Evolutionary conservation across 2,329 filamentous ascomycete species (phyloP), one percentile per base, ranked within the genome.

Genomic region (Fusarium nygamai): DNA sequence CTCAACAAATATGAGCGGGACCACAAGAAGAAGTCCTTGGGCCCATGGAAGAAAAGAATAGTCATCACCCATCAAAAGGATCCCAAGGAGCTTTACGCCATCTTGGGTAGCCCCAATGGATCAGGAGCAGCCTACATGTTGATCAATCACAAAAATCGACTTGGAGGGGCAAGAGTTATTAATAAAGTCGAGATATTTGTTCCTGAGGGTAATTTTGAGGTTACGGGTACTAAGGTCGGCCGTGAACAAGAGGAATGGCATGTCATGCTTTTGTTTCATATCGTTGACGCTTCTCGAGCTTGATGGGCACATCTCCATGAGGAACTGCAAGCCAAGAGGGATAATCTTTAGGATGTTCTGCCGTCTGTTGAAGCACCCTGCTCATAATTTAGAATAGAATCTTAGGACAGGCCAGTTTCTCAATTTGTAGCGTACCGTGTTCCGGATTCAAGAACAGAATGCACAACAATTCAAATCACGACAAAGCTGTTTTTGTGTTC

Each of bases 101-200:
- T 71, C 27, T 57, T 71, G 6, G 65, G 65, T n/a, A 69, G 44
- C 34, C 65, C 61, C 27, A 57, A 71, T 17, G 69, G 69, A 46
- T 22, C 61, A 29, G 41, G 33, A 6, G 46, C 61, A 22, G 46
- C 69, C 3, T 71, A 36, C n/a, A 29, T 69, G 7, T 39, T 69
- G 22, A 19, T 71, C 8, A 71, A 60, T 11, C 65, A 71, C 41
- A 71, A 71, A 27, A n/a, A 22, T 13, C 20, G 13, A 19, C 36
- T 71, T 9, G 69, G 69, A 5, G 17, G 48, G 14, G 36, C 36
- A 71, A 33, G 47, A 58, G 36, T 8, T 38, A 62, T 71, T 13
- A 58, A 69, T 10, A 62, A 60, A 53, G 46, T 71, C 20, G 69
- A 71, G 6, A 41, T 71, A 50, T 71, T 71, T 44, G 29, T 71